Evolutionary conservation across 1,139 yeast genomes (phyloP).

Genomic region (Suhomyces panamericanus): DNA sequence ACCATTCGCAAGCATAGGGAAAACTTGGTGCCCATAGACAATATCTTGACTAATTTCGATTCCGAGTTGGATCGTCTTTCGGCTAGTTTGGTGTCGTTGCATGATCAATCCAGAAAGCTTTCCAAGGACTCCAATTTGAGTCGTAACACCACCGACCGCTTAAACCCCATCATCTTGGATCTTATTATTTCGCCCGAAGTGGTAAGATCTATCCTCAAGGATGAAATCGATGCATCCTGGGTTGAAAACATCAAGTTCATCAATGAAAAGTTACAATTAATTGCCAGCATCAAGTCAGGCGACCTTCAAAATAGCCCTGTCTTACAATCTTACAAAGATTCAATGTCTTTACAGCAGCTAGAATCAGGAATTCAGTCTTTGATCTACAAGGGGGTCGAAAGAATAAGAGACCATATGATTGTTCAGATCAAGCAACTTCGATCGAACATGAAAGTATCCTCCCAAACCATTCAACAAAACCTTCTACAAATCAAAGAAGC

Average conservation of each 20-base stretch:
- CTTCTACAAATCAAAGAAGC: constrained; percentile 62
- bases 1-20: constrained; percentile 40
- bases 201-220: constrained; percentile 49
- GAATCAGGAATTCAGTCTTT: constrained; percentile 42
- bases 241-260: constrained; percentile 58
- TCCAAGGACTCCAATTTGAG: constrained; percentile 48
- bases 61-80: constrained; percentile 59
- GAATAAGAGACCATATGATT: constrained; percentile 71
- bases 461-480: constrained; percentile 73
- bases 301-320: constrained; percentile 19
- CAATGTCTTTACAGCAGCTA: constrained; percentile 38
- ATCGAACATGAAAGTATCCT: constrained; percentile 43
- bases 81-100: constrained; percentile 57
- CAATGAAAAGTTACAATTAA: constrained; percentile 55
- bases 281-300: constrained; percentile 27
- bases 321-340: constrained; percentile 26
- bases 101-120: constrained; percentile 46
- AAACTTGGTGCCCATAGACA: constrained; percentile 37
- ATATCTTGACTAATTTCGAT: constrained; percentile 54
- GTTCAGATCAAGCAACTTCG: constrained; percentile 64
- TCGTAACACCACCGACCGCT: constrained; percentile 52
- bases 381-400: constrained; percentile 60
- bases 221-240: constrained; percentile 54
- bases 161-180: constrained; percentile 74
- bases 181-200: constrained; percentile 72